Conservation (phyloP, 805 yeast species). For the Clavispora fructus region DNA sequence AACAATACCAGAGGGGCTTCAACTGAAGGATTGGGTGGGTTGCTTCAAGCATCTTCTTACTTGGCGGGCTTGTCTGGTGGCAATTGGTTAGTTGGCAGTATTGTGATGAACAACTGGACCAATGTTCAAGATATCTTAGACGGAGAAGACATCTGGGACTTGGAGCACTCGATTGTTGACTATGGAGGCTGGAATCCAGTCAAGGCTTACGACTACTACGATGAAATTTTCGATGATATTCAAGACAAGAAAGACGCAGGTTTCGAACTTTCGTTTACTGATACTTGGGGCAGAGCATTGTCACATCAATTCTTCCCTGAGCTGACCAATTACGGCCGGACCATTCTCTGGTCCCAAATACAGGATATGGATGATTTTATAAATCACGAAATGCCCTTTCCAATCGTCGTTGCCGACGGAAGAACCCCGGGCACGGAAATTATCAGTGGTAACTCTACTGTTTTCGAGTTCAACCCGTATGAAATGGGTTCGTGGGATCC, state of each 20-base stretch:
- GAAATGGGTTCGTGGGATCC: conserved; percentile 87
- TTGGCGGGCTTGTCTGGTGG: conserved; percentile 29
- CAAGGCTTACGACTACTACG: conserved; percentile 18
- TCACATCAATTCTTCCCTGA: conserved; percentile 34
- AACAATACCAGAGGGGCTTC: conserved; percentile 47
- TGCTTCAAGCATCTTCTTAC: conserved; percentile 17
- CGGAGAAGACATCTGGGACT: conserved; percentile 30
- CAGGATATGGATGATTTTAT: conserved; percentile 20
- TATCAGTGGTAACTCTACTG: conserved; percentile 32
- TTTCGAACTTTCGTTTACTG: conserved; percentile 33
- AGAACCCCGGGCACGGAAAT: conserved; percentile 29
- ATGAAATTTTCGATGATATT: conserved; percentile 23
- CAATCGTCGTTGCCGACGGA: conserved; percentile 35
- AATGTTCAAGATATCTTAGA: conserved; percentile 38
- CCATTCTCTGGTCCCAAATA: conserved; percentile 28
- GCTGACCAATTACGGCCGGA: conserved; percentile 22
- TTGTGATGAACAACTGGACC: conserved; percentile 56
- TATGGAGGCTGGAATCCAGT: conserved; percentile 21
- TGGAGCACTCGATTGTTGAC: conserved; percentile 19
- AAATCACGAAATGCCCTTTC: conserved; percentile 34
- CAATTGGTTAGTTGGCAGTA: conserved; percentile 60
- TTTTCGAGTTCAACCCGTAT: conserved; percentile 34
- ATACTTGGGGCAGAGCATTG: conserved; percentile 40
- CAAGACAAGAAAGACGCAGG: conserved; percentile 33
- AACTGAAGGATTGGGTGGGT: conserved; percentile 15